Percentiles rank a stretch among this genome's conserved stretches.
phyloP scores from a whole-genome alignment of 768 basidiomycete species.

The Mycena galericulata region DNA sequence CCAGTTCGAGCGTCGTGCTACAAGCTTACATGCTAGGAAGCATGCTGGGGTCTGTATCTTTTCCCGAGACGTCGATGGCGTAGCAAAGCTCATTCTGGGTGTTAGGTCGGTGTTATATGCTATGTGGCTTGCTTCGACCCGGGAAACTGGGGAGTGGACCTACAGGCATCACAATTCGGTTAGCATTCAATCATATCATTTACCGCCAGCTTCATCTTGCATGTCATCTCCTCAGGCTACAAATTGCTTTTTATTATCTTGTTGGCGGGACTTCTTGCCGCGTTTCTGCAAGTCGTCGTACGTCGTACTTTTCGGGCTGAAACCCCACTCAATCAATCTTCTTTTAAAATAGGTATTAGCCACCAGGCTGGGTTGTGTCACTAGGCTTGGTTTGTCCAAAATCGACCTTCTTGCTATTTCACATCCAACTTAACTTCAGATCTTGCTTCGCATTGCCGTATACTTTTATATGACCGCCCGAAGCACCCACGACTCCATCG shows the following conservation, averaged over 20 bases:
- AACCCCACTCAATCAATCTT: too few species aligned
- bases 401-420: background rate
- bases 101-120: slow-evolving; percentile 78
- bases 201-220: too few species aligned
- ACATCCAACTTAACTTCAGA: slow-evolving; percentile 46
- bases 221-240: too few species aligned
- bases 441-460: slow-evolving; percentile 68
- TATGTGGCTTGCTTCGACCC: slow-evolving; percentile 92
- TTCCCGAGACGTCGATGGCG: slow-evolving; percentile 31
- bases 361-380: slow-evolving; percentile 84
- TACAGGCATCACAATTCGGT: slow-evolving; percentile 87
- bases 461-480: slow-evolving; percentile 73
- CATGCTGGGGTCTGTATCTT: slow-evolving; percentile 67
- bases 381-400: slow-evolving; percentile 74
- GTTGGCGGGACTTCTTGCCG: slow-evolving; percentile 84
- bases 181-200: slow-evolving; percentile 57
- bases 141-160: slow-evolving; percentile 80
- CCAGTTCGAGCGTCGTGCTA: slow-evolving; percentile 50
- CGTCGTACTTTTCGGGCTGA: too few species aligned
- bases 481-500: slow-evolving; percentile 67
- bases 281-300: slow-evolving; percentile 85
- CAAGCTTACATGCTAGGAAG: slow-evolving; percentile 73
- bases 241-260: slow-evolving; percentile 86
- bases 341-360: slow-evolving; percentile 69
- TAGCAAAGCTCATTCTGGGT: slow-evolving; percentile 42